phyloP scores from a whole-genome alignment of 345 rosid species.

The Boechera stricta region DNA sequence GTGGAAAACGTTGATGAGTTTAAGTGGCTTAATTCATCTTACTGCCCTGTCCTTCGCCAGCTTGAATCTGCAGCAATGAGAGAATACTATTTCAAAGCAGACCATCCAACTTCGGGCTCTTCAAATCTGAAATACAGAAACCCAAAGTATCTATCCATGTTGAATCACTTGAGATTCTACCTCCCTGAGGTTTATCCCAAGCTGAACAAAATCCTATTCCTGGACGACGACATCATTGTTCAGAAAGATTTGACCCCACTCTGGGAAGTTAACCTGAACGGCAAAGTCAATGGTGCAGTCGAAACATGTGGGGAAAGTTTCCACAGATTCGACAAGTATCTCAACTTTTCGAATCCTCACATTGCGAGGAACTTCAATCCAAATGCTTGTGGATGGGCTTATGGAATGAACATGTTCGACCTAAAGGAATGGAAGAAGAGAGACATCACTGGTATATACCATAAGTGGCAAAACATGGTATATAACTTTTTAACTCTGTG shows the following conservation, averaged over 20 bases:
- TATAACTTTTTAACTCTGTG: constrained; percentile 25
- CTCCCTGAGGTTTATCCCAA: constrained; percentile 94
- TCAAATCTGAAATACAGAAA: constrained; percentile 95
- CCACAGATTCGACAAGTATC: constrained; percentile 96
- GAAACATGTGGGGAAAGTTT: constrained; percentile 99
- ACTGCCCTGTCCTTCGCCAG: constrained; percentile 96
- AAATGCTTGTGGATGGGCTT: constrained; percentile 99
- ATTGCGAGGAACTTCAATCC: constrained; percentile 89
- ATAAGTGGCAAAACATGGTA: constrained; percentile 99
- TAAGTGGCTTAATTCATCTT: constrained; percentile 97
- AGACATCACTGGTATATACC: constrained; percentile 97
- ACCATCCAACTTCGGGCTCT: constrained; percentile 87
- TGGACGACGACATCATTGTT: constrained; percentile 97
- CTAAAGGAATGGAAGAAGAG: constrained; percentile 87
- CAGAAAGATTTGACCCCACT: constrained; percentile 92
- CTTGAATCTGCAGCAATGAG: constrained; percentile 94
- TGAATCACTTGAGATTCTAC: constrained; percentile 93
- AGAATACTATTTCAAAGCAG: constrained; percentile 97
- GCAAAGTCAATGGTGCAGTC: constrained; percentile 97
- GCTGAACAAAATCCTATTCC: constrained; percentile 88
- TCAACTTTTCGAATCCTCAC: constrained; percentile 92
- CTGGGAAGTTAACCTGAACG: constrained; percentile 83
- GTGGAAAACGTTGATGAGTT: constrained; percentile 98
- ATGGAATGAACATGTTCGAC: constrained; percentile 98
- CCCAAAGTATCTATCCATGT: constrained; percentile 98